Evolutionary conservation across 768 basidiomycete species (phyloP).

Genomic region (Podaxis mareebaensis): DNA sequence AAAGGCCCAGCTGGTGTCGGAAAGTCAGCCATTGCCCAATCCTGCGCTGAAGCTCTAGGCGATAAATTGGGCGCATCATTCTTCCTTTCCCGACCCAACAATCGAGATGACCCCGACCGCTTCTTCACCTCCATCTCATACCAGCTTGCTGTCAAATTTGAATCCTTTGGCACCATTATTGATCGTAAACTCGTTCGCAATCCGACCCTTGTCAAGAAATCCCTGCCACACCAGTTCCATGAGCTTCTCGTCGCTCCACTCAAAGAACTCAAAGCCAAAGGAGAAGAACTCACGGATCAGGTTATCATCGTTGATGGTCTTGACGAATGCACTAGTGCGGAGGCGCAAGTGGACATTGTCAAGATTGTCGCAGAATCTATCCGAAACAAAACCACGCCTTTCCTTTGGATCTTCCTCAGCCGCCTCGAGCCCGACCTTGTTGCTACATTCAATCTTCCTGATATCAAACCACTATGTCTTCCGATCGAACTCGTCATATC

Average conservation of each 20-base stretch:
- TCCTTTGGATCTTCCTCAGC: conserved; percentile 4
- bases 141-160: neutral
- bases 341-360: neutral
- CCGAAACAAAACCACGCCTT: neutral
- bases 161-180: neutral
- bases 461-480: neutral
- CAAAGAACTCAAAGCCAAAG: neutral
- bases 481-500: conserved; percentile 11
- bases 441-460: neutral
- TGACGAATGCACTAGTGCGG: neutral
- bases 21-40: neutral
- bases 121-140: conserved; percentile 2
- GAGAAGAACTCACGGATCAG: neutral
- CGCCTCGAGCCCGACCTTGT: conserved; percentile 10
- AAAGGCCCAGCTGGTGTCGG: neutral
- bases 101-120: neutral
- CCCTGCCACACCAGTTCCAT: neutral
- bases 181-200: neutral
- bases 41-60: neutral
- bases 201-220: neutral
- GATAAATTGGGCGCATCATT: too few species aligned
- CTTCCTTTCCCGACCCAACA: neutral
- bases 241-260: neutral
- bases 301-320: conserved; percentile 1
- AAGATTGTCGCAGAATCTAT: neutral